These are phyloP conservation scores for Cutaneotrichosporon cavernicola DNA, from an alignment of 1,284 basidiomycete genomes.

Conservation along the genomic window DNA sequence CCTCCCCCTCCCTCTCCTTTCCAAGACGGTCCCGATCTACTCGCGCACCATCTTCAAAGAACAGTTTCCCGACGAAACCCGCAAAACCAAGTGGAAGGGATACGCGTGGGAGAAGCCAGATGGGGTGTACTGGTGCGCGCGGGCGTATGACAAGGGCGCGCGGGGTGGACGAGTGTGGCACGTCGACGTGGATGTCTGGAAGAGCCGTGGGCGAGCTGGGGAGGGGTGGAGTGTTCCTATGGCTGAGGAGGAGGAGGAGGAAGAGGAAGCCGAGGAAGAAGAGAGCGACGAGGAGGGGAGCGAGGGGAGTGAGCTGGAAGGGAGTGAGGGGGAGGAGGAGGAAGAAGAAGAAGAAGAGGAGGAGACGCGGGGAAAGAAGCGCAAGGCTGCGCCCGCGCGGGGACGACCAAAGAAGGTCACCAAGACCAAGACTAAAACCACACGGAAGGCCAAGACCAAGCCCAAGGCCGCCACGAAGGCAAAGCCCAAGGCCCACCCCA, in stretches of 20 bases:
- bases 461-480: constrained; percentile 4
- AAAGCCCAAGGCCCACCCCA: constrained; percentile 36
- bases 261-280: constrained; percentile 23
- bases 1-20: constrained; percentile 37
- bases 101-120: constrained; percentile 37
- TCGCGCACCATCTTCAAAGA: constrained; percentile 37
- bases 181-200: constrained; percentile 49
- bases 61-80: constrained; percentile 34
- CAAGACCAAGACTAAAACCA: constrained; percentile 1
- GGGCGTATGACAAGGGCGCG: constrained; percentile 50
- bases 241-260: constrained; percentile 23
- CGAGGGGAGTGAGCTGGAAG: constrained; percentile 16
- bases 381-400: constrained; percentile 12
- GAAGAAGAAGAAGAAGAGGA: constrained; percentile 17
- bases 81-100: constrained; percentile 40
- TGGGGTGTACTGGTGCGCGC: constrained; percentile 49
- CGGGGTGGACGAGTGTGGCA: constrained; percentile 46
- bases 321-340: constrained; percentile 16
- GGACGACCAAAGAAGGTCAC: background rate
- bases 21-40: constrained; percentile 44
- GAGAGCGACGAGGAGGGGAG: constrained; percentile 24
- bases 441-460: constrained; percentile 5
- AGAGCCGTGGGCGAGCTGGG: constrained; percentile 36
- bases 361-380: constrained; percentile 15
- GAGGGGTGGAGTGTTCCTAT: constrained; percentile 34